phyloP scores from a whole-genome alignment of 129 eudicot species.

The Centella asiatica region DNA sequence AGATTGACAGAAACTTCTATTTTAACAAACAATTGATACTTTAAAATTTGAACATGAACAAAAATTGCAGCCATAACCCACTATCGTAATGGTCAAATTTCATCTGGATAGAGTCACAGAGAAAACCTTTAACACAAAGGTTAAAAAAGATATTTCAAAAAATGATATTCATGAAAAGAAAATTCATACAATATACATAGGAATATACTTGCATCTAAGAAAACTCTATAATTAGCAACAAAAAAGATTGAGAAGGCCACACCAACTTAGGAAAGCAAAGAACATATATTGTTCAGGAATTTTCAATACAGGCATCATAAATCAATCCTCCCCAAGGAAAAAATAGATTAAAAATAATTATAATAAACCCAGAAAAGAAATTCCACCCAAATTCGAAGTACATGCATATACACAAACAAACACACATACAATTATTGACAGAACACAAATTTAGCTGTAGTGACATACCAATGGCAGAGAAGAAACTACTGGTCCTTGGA shows the following conservation, averaged over 20 bases:
- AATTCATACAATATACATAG: too few species aligned
- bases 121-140: background rate
- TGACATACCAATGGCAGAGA: background rate
- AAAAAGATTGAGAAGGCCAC: background rate
- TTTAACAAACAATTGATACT: conserved; percentile 1
- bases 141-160: too few species aligned
- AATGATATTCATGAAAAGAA: background rate
- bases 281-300: background rate
- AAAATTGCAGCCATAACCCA: background rate
- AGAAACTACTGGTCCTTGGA: background rate
- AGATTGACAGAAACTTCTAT: conserved; percentile 8
- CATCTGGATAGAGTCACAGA: background rate
- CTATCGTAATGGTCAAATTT: background rate
- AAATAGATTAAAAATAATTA: too few species aligned
- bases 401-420: background rate
- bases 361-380: background rate
- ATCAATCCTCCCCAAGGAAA: background rate
- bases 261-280: background rate
- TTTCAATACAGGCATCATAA: background rate
- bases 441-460: background rate
- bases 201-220: too few species aligned
- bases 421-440: background rate
- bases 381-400: background rate
- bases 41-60: background rate
- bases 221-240: too few species aligned